These are phyloP conservation scores for Fusarium napiforme DNA, from an alignment of 2,329 filamentous ascomycete genomes.

Conservation along the genomic window DNA sequence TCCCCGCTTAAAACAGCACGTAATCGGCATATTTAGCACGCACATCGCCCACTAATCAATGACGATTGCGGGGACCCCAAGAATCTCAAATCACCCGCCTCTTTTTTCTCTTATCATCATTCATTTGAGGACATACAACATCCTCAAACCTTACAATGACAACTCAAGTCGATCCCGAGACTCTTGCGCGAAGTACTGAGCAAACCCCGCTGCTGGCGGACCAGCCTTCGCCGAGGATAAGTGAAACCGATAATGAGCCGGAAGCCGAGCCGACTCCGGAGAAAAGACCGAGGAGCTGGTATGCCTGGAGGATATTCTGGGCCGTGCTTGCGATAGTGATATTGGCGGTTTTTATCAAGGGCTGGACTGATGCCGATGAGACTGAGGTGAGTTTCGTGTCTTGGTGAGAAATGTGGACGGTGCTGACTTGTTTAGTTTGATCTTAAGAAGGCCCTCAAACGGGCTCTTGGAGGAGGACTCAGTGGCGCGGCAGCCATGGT, in stretches of 20 bases:
- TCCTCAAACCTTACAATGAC: not conserved
- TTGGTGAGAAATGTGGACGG: accelerated
- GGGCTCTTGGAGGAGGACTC: conserved; percentile 58
- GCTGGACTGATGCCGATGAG: conserved; percentile 26
- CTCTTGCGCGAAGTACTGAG: not conserved
- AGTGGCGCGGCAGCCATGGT: conserved; percentile 62
- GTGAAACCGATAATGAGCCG: not conserved
- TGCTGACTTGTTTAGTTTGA: conserved; percentile 52
- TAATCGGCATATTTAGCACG: not conserved
- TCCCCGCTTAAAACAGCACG: conserved; percentile 7
- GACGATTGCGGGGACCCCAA: not conserved
- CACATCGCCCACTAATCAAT: conserved; percentile 11
- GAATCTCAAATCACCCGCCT: not conserved
- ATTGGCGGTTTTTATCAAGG: conserved; percentile 9
- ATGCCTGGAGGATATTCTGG: conserved; percentile 23
- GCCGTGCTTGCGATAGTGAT: not conserved
- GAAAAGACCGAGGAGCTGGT: conserved; percentile 10
- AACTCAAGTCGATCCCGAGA: not conserved
- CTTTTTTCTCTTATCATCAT: not conserved
- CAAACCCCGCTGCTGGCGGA: conserved; percentile 17
- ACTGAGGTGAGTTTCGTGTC: conserved; percentile 1
- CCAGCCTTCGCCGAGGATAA: not conserved
- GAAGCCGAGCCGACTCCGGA: not conserved
- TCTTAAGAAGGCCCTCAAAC: conserved; percentile 55
- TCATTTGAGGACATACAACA: not conserved